Conservation (phyloP, 2,329 filamentous ascomycete species). For the Pseudopyricularia javanii region DNA sequence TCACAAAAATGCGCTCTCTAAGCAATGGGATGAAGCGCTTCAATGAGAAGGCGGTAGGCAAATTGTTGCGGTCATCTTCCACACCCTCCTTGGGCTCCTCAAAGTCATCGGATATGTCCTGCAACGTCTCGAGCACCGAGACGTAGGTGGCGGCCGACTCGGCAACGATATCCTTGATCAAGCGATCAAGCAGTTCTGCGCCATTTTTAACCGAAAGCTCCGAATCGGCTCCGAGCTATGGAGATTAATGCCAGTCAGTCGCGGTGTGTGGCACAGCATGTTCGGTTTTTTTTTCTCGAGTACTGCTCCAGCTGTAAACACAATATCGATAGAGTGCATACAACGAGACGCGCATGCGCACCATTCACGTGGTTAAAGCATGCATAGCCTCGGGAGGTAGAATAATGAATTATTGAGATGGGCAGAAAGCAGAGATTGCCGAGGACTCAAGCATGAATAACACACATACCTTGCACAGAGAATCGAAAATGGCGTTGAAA, state of each 20-base stretch:
- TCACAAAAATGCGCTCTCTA: constrained; percentile 85
- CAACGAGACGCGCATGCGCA: too few species aligned
- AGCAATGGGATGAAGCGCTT: constrained; percentile 83
- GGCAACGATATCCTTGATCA: constrained; percentile 92
- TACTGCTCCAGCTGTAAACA: too few species aligned
- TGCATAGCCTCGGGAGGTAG: too few species aligned
- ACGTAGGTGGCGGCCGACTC: constrained; percentile 93
- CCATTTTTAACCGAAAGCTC: constrained; percentile 98
- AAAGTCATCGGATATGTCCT: constrained; percentile 25
- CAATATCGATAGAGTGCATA: too few species aligned
- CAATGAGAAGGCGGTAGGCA: constrained; percentile 84
- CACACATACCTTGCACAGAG: constrained; percentile 71
- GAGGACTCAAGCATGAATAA: too few species aligned
- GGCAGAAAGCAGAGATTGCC: neutral
- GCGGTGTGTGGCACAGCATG: neutral
- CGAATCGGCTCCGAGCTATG: constrained; percentile 81
- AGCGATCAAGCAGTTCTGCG: constrained; percentile 82
- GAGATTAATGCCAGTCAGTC: neutral
- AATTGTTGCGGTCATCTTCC: constrained; percentile 28
- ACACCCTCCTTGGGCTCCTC: constrained; percentile 29
- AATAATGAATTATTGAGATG: neutral
- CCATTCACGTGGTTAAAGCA: too few species aligned
- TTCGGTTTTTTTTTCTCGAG: too few species aligned
- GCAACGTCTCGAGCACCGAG: constrained; percentile 60
- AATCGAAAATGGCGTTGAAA: constrained; percentile 98